Conservation (phyloP, 2,329 filamentous ascomycete genomes). For the Fusarium pseudograminearum region DNA sequence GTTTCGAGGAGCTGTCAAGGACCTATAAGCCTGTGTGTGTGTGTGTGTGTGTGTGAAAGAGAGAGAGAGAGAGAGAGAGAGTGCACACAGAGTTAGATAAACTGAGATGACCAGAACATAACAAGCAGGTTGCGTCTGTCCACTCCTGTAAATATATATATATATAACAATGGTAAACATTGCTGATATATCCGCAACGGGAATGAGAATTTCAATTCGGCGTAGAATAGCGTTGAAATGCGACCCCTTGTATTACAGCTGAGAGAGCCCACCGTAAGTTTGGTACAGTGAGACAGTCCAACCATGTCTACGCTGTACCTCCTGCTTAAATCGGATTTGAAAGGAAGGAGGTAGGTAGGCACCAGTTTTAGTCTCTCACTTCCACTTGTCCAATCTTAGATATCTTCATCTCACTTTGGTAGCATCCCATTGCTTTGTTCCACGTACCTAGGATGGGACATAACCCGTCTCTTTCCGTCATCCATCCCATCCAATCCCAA, state of each 20-base stretch:
- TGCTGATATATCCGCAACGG: background rate
- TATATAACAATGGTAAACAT: background rate
- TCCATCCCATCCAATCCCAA: background rate
- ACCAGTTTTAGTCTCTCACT: slow-evolving; percentile 29
- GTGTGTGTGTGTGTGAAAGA: no score
- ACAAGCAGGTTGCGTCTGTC: background rate
- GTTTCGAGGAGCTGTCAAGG: background rate
- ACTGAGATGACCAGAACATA: background rate
- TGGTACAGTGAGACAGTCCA: background rate
- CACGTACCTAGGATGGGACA: background rate
- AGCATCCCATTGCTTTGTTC: slow-evolving; percentile 5
- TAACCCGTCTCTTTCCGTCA: background rate
- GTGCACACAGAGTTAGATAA: background rate
- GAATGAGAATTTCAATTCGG: slow-evolving; percentile 6
- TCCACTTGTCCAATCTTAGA: background rate
- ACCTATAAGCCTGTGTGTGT: background rate
- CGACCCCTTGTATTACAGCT: slow-evolving; percentile 21
- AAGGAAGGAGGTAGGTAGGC: slow-evolving; percentile 5
- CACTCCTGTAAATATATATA: background rate
- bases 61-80: no score
- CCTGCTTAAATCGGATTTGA: slow-evolving; percentile 4
- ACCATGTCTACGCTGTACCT: background rate
- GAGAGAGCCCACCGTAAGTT: slow-evolving; percentile 7
- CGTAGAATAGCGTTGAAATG: slow-evolving; percentile 29
- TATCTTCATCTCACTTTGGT: slow-evolving; percentile 3